A percentile compares a stretch with the other conserved stretches of the same genome.
Evolutionary conservation across 805 yeast species (phyloP).

Genomic region (Saccharomyces kudriavzevii): DNA sequence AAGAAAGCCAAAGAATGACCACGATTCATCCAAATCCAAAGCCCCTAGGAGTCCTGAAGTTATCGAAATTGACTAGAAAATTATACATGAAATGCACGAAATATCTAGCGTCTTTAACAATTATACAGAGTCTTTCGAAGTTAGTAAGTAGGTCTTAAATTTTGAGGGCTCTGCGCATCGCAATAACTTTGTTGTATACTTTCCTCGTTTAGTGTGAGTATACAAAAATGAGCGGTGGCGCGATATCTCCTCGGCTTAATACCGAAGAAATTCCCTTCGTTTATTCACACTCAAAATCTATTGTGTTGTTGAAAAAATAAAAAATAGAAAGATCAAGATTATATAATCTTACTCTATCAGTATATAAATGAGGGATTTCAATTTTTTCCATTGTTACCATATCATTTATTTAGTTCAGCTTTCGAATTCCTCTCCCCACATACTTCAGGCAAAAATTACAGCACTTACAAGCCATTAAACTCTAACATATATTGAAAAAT

Average conservation of each 20-base stretch:
- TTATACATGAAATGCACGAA: neutral
- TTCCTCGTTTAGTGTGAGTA: neutral
- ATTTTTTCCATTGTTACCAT: neutral
- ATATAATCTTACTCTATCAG: neutral
- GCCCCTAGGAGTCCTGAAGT: conserved; percentile 62
- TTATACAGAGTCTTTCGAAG: neutral
- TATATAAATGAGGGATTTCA: neutral
- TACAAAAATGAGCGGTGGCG: neutral
- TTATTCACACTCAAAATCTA: neutral
- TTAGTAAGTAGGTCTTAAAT: neutral
- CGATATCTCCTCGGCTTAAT: neutral
- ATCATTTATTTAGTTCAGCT: neutral
- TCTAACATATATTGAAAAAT: conserved; percentile 15
- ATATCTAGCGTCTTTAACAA: neutral
- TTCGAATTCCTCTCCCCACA: neutral
- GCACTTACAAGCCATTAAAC: neutral
- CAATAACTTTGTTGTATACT: neutral
- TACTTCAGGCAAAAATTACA: neutral
- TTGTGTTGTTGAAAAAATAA: neutral
- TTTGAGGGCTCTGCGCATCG: neutral
- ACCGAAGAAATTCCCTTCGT: neutral
- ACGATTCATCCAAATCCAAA: conserved; percentile 52
- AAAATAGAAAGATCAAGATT: neutral
- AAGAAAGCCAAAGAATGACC: conserved; percentile 50
- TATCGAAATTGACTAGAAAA: conserved; percentile 61